Evolutionary conservation across 2,329 filamentous ascomycete species (phyloP), one percentile per base, ranked within the genome.

Genomic region (Rutstroemia sydowiana): DNA sequence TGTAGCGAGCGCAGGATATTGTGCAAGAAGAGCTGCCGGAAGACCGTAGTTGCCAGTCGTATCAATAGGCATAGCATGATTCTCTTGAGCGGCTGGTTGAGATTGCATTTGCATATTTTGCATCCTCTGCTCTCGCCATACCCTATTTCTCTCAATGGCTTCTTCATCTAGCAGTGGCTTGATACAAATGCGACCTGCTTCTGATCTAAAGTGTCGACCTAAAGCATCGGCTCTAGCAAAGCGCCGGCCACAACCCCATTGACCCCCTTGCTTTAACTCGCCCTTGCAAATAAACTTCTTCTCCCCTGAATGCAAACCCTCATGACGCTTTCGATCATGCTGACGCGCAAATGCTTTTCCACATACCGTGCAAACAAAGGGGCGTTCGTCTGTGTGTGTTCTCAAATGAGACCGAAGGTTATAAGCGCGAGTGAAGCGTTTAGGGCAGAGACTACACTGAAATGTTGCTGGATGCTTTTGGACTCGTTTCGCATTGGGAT

Each of bases 251-350:
- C 93, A 98, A 18, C 93, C 93, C 93, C 93, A 98, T 59, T 87
- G 82, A 5, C 85, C 85, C 43, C 85, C 84, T 2, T 82, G 82
- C 60, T 92, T 91, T 45, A 98, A 81, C 53, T 91, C 87, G 48
- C 93, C 93, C 60, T 89, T 90, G 71, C 93, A 98, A 7, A 97
- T 88, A 66, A 97, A 98, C 66, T 95, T 97, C 80, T 97, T 98
- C 72, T 98, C 93, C 39, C 93, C 93, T 0, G 88, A 95, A 65
- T 98, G 93, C 39, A 98, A 74, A 36, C 92, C 91, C 71, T 98
- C 93, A 69, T 98, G 93, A 36, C 93, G 85, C 71, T 98, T 98
- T 42, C 93, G 85, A 67, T 98, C 93, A 66, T 98, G 93, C 66
- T 98, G 93, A 23, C 93, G 85, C 5, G 93, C 93, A 71, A 98